Conservation (phyloP, 805 yeast genomes). For the Isabelozyma heimii region DNA sequence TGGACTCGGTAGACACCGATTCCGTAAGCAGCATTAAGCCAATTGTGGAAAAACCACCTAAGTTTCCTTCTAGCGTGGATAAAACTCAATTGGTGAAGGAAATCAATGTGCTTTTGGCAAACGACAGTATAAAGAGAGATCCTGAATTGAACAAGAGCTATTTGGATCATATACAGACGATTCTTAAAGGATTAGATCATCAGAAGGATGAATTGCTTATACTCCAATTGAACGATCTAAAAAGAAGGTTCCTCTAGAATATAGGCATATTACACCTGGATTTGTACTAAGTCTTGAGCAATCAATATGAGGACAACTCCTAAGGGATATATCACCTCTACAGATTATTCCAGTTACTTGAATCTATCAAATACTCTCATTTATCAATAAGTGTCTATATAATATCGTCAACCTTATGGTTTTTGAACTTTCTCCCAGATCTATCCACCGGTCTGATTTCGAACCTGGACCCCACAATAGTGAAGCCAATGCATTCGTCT, state of each 20-base stretch:
- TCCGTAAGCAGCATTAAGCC: background rate
- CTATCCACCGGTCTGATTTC: constrained; percentile 76
- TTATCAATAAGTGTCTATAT: constrained; percentile 10
- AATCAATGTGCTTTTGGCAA: constrained; percentile 8
- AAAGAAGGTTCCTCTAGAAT: constrained; percentile 7
- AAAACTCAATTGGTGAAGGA: constrained; percentile 7
- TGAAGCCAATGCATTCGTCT: constrained; percentile 47
- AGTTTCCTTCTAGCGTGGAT: constrained; percentile 9
- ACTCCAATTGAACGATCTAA: constrained; percentile 19
- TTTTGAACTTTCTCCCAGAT: constrained; percentile 80
- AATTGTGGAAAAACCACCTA: background rate
- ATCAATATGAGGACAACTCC: background rate
- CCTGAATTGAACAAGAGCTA: background rate
- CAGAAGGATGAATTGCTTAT: constrained; percentile 18
- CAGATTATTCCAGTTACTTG: too few relatives aligned
- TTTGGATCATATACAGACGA: constrained; percentile 7
- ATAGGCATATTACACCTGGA: background rate
- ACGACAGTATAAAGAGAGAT: background rate
- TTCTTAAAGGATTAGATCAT: constrained; percentile 9
- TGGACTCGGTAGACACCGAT: constrained; percentile 1
- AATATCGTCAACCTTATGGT: constrained; percentile 65
- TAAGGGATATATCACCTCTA: too few relatives aligned
- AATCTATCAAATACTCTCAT: background rate
- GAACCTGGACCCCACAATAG: constrained; percentile 77
- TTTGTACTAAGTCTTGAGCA: too few relatives aligned